phyloP scores from a whole-genome alignment of 805 yeast species.

The Wickerhamomyces queroliae region DNA sequence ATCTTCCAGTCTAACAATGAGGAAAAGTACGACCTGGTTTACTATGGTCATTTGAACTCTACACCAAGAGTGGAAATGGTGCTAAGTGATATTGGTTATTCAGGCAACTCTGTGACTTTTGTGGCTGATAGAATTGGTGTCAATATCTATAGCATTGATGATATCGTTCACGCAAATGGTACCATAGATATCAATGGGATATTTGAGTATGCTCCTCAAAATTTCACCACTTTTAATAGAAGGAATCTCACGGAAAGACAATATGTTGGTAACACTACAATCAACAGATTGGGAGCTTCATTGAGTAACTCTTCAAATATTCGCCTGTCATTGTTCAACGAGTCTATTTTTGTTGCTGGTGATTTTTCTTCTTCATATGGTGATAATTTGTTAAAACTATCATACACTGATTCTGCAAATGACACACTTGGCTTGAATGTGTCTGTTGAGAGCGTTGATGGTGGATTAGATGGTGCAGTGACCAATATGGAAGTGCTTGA shows the following conservation, averaged over 20 bases:
- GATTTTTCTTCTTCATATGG: conserved; percentile 33
- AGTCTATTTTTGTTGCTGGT: conserved; percentile 43
- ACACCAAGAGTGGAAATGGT: conserved; percentile 40
- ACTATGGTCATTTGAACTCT: conserved; percentile 57
- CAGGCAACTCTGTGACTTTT: conserved; percentile 35
- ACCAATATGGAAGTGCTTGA: conserved; percentile 25
- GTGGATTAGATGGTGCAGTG: conserved; percentile 37
- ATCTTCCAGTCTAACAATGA: conserved; percentile 78
- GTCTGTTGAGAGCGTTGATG: conserved; percentile 17
- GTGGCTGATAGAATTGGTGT: conserved; percentile 69
- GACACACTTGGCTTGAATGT: conserved; percentile 15
- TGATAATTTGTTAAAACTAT: conserved; percentile 31
- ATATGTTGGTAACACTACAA: conserved; percentile 43
- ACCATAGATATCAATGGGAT: conserved; percentile 59
- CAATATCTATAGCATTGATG: conserved; percentile 41
- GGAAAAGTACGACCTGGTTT: conserved; percentile 76
- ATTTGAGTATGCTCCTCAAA: conserved; percentile 73
- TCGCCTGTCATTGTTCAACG: conserved; percentile 25
- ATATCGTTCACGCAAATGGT: conserved; percentile 25
- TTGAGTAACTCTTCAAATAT: conserved; percentile 37
- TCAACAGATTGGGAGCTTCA: conserved; percentile 23
- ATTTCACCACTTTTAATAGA: conserved; percentile 42
- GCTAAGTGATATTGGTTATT: conserved; percentile 27
- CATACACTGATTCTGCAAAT: conserved; percentile 19
- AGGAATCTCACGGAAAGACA: conserved; percentile 18